Base-by-base conservation (phyloP, 768 basidiomycete genomes). In the Psilocybe cubensis region DNA sequence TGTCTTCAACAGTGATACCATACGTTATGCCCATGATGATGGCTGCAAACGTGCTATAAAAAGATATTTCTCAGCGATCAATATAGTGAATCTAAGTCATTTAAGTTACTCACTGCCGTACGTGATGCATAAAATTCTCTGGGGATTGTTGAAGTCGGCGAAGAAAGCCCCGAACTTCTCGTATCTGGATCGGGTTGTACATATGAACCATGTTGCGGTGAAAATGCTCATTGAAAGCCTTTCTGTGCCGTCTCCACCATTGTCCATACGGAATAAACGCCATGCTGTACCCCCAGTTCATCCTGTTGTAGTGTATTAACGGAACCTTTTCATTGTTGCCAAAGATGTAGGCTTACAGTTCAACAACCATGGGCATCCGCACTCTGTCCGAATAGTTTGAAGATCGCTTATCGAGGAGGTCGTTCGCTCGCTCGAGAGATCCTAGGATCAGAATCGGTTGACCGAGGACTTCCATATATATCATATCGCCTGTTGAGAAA, bases 11-110 rank as follows among this genome's bases (percentile, higher is more conserved):
- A 9, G 76, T 65, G 18, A 83, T 69, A 2, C 83, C 83, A 55
- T 83, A 83, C 0, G 76, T 75, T 11, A 80, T 57, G 0, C 71
- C 72, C 52, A 83, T 62, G 55, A 78, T 74, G 12, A 70, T 65
- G 78, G 79, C 56, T 59, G 28, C 43, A 44, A 52, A 14, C 25
- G n/a, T 12, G 3, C 38, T 20, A 27, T 24, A 17, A 17, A 17
- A 27, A 29, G 21, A n/a, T n/a, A n/a, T n/a, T n/a, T n/a, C 8
- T 23, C 23, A 17, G 11, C 17, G 46, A n/a, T 14, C 33, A 2
- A 18, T 4, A 23, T 18, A 2, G 11, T 20, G 18, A 9, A 23
- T 2, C 1, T n/a, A 38, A 21, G 2, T 3, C 24, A 12, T 18
- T 33, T 9, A 4, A 33, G 45, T 6, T 21, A 35, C 49, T 29